Percentiles rank a stretch among this genome's conserved stretches.
Conservation (phyloP, 495 filamentous ascomycete genomes). For the Alectoria sarmentosa region DNA sequence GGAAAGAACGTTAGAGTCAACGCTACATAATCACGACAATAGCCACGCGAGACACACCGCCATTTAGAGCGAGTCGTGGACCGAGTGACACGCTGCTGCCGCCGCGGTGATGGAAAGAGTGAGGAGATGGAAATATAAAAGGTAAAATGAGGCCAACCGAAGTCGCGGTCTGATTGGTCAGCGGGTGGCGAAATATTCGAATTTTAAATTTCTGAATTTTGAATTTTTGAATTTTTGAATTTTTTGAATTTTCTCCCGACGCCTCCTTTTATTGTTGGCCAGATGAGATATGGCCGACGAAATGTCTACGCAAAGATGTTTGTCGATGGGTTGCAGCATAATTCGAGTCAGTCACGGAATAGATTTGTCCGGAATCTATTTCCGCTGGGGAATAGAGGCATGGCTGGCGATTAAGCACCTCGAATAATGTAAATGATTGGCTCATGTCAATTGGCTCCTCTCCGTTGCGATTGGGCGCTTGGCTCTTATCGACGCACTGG, state of each 20-base stretch:
- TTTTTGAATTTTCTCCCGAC: not conserved
- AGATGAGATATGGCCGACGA: not conserved
- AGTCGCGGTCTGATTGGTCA: constrained; percentile 14
- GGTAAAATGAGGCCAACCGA: constrained; percentile 5
- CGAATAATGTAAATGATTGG: not conserved
- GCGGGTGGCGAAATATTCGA: constrained; percentile 10
- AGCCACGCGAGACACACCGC: not conserved
- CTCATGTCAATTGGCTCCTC: not conserved
- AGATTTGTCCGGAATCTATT: not conserved
- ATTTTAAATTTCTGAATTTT: too few species aligned
- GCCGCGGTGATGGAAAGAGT: not conserved
- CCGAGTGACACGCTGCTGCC: not conserved
- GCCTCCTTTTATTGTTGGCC: not conserved
- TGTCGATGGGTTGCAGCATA: not conserved
- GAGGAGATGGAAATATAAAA: not conserved
- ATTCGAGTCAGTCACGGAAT: not conserved
- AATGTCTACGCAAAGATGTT: not conserved
- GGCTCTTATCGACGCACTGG: not conserved
- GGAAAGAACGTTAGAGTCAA: not conserved
- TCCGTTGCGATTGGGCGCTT: not conserved
- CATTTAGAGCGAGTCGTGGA: not conserved
- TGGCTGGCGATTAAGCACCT: not conserved
- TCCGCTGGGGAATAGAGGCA: not conserved
- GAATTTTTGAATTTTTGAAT: too few species aligned
- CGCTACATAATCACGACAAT: not conserved